Conservation (phyloP, 495 filamentous ascomycete genomes). For the Aspergillus baeticus region DNA sequence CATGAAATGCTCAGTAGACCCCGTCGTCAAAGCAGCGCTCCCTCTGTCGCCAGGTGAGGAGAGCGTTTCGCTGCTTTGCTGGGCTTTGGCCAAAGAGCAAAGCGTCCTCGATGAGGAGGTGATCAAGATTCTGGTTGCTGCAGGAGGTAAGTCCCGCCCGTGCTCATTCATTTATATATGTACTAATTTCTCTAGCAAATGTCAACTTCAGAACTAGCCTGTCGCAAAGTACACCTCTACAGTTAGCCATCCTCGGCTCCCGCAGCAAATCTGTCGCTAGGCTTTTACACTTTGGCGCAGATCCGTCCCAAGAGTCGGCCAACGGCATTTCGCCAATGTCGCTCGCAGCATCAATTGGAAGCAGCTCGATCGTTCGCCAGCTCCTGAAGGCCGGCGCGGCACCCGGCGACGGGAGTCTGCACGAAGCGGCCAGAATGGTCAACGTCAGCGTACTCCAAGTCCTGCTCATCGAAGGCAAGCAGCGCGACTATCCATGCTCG, state of each 20-base stretch:
- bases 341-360: neutral
- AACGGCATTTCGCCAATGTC: constrained; percentile 5
- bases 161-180: neutral
- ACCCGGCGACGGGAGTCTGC: constrained; percentile 6
- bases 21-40: constrained; percentile 3
- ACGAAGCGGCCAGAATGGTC: constrained; percentile 10
- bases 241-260: constrained; percentile 6
- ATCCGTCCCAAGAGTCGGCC: constrained; percentile 1
- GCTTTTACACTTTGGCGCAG: constrained; percentile 2
- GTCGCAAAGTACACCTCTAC: constrained; percentile 11
- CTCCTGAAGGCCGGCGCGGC: constrained; percentile 3
- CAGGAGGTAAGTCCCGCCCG: constrained; percentile 7
- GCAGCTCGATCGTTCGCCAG: neutral
- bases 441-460: constrained; percentile 9
- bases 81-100: constrained; percentile 5
- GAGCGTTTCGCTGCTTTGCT: constrained; percentile 3
- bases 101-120: neutral
- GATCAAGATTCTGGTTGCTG: constrained; percentile 1
- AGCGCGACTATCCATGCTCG: constrained; percentile 12
- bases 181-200: constrained; percentile 3
- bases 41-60: neutral
- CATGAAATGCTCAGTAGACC: constrained; percentile 4
- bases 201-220: constrained; percentile 1
- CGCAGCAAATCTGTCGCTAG: constrained; percentile 5
- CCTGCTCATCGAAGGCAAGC: constrained; percentile 4